Conservation (phyloP, 176 grass and related monocot genomes). For the Bromus sterilis region DNA sequence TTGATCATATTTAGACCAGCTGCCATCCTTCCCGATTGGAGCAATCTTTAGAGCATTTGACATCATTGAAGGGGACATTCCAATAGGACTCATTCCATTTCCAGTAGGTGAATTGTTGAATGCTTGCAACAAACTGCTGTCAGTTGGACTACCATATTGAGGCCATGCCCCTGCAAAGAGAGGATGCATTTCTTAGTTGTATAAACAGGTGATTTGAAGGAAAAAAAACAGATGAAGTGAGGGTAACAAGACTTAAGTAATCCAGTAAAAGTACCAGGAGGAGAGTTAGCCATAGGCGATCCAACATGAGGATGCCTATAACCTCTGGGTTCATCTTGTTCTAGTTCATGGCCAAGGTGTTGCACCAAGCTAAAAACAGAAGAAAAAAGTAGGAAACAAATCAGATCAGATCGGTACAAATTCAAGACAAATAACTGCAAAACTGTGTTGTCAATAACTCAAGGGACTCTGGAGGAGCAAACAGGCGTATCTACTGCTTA, state of each 20-base stretch:
- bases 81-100: slow-evolving; percentile 47
- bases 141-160: slow-evolving; percentile 74
- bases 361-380: slow-evolving; percentile 80
- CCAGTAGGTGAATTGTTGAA: slow-evolving; percentile 78
- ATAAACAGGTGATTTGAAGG: neutral
- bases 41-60: slow-evolving; percentile 71
- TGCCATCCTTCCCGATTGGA: slow-evolving; percentile 83
- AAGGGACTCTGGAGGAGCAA: neutral
- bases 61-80: slow-evolving; percentile 46
- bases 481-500: neutral
- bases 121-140: slow-evolving; percentile 57
- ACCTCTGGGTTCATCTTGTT: slow-evolving; percentile 71
- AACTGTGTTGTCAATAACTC: neutral
- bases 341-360: slow-evolving; percentile 71
- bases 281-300: slow-evolving; percentile 84
- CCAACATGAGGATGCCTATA: slow-evolving; percentile 53
- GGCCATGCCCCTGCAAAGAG: slow-evolving; percentile 61
- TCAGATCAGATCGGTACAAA: neutral
- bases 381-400: slow-evolving; percentile 1
- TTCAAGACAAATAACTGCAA: neutral
- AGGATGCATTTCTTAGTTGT: slow-evolving; percentile 2
- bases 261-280: slow-evolving; percentile 60
- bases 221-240: neutral
- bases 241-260: neutral
- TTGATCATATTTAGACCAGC: slow-evolving; percentile 48